Conservation (phyloP, 1,139 yeast genomes). For the Keqinozyma sinolaborantium region DNA sequence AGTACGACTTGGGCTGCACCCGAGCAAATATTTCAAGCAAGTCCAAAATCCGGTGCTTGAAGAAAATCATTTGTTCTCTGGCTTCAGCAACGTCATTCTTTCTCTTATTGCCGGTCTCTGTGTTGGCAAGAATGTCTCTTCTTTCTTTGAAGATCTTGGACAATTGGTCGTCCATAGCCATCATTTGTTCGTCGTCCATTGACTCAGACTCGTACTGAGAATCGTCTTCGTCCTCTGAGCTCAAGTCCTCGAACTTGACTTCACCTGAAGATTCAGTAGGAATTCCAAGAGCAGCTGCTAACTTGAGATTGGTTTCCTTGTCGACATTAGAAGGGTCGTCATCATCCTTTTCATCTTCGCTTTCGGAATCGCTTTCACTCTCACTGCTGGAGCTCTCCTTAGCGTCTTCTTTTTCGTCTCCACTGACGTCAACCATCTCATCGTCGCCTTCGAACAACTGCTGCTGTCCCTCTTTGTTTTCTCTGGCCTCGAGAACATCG, state of each 20-base stretch:
- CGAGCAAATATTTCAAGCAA: conserved; percentile 62
- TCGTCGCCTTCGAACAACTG: conserved; percentile 67
- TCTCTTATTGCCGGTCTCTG: conserved; percentile 59
- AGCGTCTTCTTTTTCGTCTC: conserved; percentile 23
- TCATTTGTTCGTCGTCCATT: conserved; percentile 97
- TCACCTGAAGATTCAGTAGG: conserved; percentile 49
- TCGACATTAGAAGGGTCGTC: conserved; percentile 54
- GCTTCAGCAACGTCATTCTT: conserved; percentile 74
- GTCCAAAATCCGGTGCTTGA: conserved; percentile 78
- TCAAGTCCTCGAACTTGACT: conserved; percentile 40
- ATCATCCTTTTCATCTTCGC: conserved; percentile 14
- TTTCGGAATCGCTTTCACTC: conserved; percentile 20
- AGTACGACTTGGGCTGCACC: conserved; percentile 39
- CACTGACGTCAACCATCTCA: conserved; percentile 38
- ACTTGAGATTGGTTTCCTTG: conserved; percentile 61
- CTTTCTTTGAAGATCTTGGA: conserved; percentile 83
- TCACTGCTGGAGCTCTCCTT: conserved; percentile 30
- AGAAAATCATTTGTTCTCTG: conserved; percentile 70
- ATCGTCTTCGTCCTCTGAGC: conserved; percentile 29
- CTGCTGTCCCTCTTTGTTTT: conserved; percentile 79
- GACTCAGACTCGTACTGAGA: conserved; percentile 65
- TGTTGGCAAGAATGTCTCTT: conserved; percentile 51
- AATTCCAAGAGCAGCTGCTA: conserved; percentile 76
- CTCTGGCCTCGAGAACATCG: conserved; percentile 70
- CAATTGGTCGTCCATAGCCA: conserved; percentile 85